Evolutionary conservation across 2,329 filamentous ascomycete species (phyloP), one percentile per base, ranked within the genome.

Genomic region (Pseudonectria foliicola): DNA sequence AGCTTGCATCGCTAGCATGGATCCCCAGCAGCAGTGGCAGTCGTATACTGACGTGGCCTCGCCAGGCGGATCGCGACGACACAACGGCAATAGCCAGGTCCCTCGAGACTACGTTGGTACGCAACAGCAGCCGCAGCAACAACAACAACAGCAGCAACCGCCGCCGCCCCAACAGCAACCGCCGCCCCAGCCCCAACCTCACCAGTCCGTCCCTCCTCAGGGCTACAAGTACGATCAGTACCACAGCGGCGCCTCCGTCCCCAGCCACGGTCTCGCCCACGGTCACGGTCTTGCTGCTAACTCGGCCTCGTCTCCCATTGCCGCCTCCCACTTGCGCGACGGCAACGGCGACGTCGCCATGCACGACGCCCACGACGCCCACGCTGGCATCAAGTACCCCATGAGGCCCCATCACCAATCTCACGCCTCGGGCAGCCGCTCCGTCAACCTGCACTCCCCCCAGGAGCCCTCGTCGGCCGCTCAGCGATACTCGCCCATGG

Each of bases 401-500:
- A 78, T 87, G 64, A 79, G 85, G 48, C 78, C 85, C 28, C 78
- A 78, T 60, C 83, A 88, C 56, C 81, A 87, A 57, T 78, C 87
- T 53, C 80, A 90, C 49, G 69, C 76, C 40, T 77, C 74, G 18
- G 62, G 62, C 36, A 58, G 65, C 46, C 63, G 63, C 46, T 46
- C 66, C 27, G 50, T 78, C 40, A 86, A 76, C 43, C 77, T 87
- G 50, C 82, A 90, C 59, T 84, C 82, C 30, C 68, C 81, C 33
- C 80, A 59, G 37, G 61, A 80, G 54, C 80, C 85, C 39, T 92
- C 87, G 28, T 73, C 85, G 33, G 86, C 87, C 38, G 85, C 88
- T 40, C 85, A 93, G 60, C 80, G 89, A 56, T 96, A 96, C 64
- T 96, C 90, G 30, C 92, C 90, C 45, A 95, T 95, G 89, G 90